A percentile compares a stretch with the other conserved stretches of the same genome.
phyloP scores from a whole-genome alignment of 345 rosid genomes.

The Balakata baccata region DNA sequence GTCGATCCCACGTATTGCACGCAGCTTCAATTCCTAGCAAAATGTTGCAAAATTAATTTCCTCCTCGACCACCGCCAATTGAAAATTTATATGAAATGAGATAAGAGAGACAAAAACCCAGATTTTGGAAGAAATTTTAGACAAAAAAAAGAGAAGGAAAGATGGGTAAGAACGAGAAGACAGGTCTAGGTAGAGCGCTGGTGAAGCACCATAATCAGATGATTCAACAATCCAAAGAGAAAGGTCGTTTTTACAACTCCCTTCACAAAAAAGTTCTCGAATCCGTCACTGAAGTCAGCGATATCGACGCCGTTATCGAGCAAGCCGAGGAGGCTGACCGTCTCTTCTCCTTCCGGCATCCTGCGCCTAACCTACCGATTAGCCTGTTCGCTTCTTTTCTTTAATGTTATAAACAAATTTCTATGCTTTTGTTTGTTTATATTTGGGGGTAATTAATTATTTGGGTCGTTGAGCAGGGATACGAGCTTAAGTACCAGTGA shows the following conservation, averaged over 20 bases:
- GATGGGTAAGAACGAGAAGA: conserved; percentile 84
- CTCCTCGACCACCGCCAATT: not conserved
- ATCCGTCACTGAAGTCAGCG: conserved; percentile 74
- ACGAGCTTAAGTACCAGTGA: conserved; percentile 43
- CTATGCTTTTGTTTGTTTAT: not conserved
- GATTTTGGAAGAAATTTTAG: not conserved
- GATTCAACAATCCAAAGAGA: conserved; percentile 78
- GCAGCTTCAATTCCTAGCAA: not conserved
- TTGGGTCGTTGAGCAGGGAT: conserved; percentile 43
- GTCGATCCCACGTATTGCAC: not conserved
- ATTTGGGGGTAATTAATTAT: not conserved
- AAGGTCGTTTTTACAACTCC: conserved; percentile 51
- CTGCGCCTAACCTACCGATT: conserved; percentile 48
- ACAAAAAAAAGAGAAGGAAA: not conserved
- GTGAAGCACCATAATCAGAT: conserved; percentile 91
- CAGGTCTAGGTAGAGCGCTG: conserved; percentile 66
- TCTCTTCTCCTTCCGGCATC: conserved; percentile 36
- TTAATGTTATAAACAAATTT: not conserved
- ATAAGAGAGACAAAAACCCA: not conserved
- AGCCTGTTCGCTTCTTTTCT: conserved; percentile 43
- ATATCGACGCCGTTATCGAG: conserved; percentile 78
- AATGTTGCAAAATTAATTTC: not conserved
- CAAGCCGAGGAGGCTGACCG: conserved; percentile 67
- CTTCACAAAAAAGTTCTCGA: conserved; percentile 72
- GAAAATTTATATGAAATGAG: not conserved